Evolutionary conservation across 2,329 filamentous ascomycete species (phyloP), one percentile per base, ranked within the genome.

Genomic region (Coniochaeta prunicola): DNA sequence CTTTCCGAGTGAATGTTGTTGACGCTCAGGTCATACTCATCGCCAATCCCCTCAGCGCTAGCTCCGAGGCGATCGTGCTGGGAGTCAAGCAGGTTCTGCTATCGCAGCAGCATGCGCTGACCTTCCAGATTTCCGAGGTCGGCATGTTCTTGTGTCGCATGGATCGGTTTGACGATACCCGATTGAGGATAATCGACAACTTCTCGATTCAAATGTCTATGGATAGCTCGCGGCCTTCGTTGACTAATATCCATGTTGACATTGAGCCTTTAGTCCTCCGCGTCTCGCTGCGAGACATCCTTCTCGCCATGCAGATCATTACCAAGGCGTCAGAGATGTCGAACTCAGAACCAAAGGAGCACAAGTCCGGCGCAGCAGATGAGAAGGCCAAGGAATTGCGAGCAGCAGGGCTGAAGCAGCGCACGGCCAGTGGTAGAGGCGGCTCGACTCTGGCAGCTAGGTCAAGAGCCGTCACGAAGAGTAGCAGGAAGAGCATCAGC

Each of bases 141-240:
- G 94, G 94, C 65, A 99, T 99, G 94, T 99, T 97, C 71, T 74
- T 99, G 33, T 99, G 96, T 70, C 89, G 94, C 13, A 99, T 99
- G 94, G 96, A 99, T 72, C 90, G 87, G 63, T 97, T 97, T 65
- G 93, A 99, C 65, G 92, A 90, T 3, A 92, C 88, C 42, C 86
- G 91, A 38, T 80, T 99, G 53, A 87, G 94, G 19, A 96, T 99
- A 61, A 84, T 99, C 33, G 96, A 99, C 69, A 92, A 99, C 72
- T 99, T 99, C 71, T 96, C 92, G 2, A 79, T 97, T 10, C 90
- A 94, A 63, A 80, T 96, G 66, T 94, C 91, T 2, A 85, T 99
- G 78, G 93, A 99, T 67, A 84, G 73, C 62, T 86, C 84, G 0
- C 75, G 78, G 56, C 69, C 76, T 0, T 86, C 85, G 64, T 67